These are phyloP conservation scores for Plasmodium reichenowi DNA, from an alignment of 169 alveolate genomes.

Conservation along the genomic window DNA sequence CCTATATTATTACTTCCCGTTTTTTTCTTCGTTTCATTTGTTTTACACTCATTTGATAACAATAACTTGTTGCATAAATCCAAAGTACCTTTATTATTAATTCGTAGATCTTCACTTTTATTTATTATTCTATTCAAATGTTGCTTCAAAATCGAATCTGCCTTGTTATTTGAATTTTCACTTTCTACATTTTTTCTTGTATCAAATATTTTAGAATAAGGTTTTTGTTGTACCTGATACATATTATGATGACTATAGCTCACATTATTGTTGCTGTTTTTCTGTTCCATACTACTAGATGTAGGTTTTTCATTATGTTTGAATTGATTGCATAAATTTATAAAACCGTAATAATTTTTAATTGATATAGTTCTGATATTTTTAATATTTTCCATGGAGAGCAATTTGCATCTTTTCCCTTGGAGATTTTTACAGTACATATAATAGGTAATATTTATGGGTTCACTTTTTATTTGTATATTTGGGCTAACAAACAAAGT, in stretches of 20 bases:
- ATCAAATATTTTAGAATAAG: slow-evolving; percentile 69
- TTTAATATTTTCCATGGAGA: slow-evolving; percentile 32
- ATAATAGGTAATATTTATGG: slow-evolving; percentile 20
- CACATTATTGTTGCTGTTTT: neutral
- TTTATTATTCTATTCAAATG: slow-evolving; percentile 30
- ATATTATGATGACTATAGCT: no score
- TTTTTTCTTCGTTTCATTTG: slow-evolving; percentile 42
- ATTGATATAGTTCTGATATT: slow-evolving; percentile 26
- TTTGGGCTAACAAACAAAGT: slow-evolving; percentile 54
- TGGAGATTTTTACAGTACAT: slow-evolving; percentile 28
- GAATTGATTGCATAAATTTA: slow-evolving; percentile 10
- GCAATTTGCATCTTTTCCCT: slow-evolving; percentile 50
- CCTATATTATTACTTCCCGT: slow-evolving; percentile 12
- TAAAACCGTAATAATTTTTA: slow-evolving; percentile 45
- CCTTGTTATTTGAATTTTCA: slow-evolving; percentile 61
- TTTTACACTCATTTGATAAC: slow-evolving; percentile 16
- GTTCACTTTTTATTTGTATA: slow-evolving; percentile 40
- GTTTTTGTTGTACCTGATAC: slow-evolving; percentile 4
- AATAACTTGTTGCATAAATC: slow-evolving; percentile 18
- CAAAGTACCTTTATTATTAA: slow-evolving; percentile 36
- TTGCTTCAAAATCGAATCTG: slow-evolving; percentile 4
- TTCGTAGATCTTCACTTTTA: slow-evolving; percentile 60
- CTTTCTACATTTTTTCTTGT: slow-evolving; percentile 75
- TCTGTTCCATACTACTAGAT: slow-evolving; percentile 11
- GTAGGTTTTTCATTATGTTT: slow-evolving; percentile 7